Percentiles rank a stretch among this genome's conserved stretches.
Conservation (phyloP, 257 asterid species). For the Przewalskia tangutica region DNA sequence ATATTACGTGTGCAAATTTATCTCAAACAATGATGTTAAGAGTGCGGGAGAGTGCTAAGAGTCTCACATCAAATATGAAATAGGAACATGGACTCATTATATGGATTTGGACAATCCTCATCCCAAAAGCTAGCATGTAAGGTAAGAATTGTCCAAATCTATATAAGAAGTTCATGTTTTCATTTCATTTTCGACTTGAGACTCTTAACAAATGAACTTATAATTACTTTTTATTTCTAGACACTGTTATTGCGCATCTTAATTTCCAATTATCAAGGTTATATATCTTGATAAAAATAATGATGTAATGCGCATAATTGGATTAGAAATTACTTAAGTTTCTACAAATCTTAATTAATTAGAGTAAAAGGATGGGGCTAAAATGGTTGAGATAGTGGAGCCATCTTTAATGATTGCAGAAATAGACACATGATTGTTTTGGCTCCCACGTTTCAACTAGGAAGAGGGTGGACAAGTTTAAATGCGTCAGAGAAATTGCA, state of each 20-base stretch:
- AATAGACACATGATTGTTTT: conserved; percentile 14
- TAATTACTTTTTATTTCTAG: not conserved
- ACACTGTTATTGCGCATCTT: not conserved
- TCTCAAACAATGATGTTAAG: not conserved
- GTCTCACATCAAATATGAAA: no score
- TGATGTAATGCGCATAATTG: not conserved
- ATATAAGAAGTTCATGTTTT: no score
- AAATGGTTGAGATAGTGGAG: conserved; percentile 4
- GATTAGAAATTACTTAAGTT: not conserved
- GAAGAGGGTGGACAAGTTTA: not conserved
- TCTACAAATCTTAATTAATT: not conserved
- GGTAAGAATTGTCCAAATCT: no score
- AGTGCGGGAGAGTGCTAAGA: no score
- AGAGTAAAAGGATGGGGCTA: not conserved
- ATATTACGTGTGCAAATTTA: not conserved
- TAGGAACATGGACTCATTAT: no score
- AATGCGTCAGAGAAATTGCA: not conserved
- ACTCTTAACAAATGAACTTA: not conserved
- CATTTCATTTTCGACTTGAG: no score
- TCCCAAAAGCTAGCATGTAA: no score
- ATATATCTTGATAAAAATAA: not conserved
- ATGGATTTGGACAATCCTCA: no score
- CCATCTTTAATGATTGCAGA: conserved; percentile 18
- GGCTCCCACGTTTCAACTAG: conserved; percentile 18
- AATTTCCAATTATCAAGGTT: not conserved